phyloP scores from a whole-genome alignment of 2,329 filamentous ascomycete species.

The Pseudogymnoascus sp. region DNA sequence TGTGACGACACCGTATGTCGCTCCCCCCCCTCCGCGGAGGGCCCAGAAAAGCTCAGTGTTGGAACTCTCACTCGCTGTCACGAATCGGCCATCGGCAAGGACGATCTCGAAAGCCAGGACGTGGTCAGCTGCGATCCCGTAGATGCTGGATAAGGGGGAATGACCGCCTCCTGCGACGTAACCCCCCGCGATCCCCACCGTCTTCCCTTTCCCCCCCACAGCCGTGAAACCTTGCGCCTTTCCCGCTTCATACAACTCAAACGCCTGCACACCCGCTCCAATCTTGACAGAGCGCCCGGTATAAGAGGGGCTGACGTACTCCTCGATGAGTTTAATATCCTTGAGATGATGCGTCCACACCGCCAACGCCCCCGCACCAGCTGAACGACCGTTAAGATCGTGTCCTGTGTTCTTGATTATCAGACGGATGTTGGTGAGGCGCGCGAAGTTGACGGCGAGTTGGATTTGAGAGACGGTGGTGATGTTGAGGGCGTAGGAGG shows the following conservation, averaged over 20 bases:
- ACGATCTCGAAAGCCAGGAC: conserved; percentile 48
- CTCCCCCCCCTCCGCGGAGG: conserved; percentile 45
- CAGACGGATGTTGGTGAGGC: conserved; percentile 33
- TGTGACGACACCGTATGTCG: conserved; percentile 52
- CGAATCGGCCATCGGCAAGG: conserved; percentile 37
- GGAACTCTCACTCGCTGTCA: conserved; percentile 40
- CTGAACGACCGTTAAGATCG: conserved; percentile 29
- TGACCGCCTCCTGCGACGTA: conserved; percentile 55
- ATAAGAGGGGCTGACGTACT: conserved; percentile 31
- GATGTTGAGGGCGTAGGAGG: conserved; percentile 27
- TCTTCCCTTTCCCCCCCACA: conserved; percentile 44
- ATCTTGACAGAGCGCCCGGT: too few species aligned
- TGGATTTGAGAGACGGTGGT: conserved; percentile 35
- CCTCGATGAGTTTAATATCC: conserved; percentile 14
- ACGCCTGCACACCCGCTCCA: conserved; percentile 42
- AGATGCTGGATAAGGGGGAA: conserved; percentile 39
- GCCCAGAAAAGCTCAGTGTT: conserved; percentile 55
- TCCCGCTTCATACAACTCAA: conserved; percentile 37
- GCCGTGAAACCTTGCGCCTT: conserved; percentile 38
- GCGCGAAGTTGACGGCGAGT: conserved; percentile 33
- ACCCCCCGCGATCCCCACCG: conserved; percentile 47
- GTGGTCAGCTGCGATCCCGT: conserved; percentile 52
- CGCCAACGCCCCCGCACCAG: conserved; percentile 29
- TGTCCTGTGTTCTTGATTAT: conserved; percentile 31
- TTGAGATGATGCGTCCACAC: conserved; percentile 43